phyloP scores from a whole-genome alignment of 1,284 basidiomycete genomes.

The Pseudozyma thailandica region DNA sequence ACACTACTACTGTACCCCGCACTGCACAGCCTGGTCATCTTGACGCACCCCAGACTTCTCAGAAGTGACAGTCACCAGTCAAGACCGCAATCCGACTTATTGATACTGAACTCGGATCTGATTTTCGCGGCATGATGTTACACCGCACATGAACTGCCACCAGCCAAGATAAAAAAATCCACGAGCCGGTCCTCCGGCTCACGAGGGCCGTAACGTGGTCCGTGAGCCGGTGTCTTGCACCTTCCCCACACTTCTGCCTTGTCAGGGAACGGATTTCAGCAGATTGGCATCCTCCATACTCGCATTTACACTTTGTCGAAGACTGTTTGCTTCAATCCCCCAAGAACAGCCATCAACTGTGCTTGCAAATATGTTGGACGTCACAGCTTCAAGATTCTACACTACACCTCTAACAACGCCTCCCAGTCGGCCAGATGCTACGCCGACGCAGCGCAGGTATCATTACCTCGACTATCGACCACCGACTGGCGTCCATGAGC shows the following conservation, averaged over 20 bases:
- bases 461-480: constrained; percentile 57
- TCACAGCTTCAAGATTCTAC: constrained; percentile 51
- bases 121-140: too few relatives aligned
- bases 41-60: too few relatives aligned
- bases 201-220: background rate
- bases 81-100: too few relatives aligned
- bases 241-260: background rate
- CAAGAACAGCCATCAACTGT: background rate
- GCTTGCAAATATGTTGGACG: constrained; percentile 19
- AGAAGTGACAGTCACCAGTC: too few relatives aligned
- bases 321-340: background rate
- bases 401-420: constrained; percentile 49
- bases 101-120: too few relatives aligned
- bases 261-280: too few relatives aligned
- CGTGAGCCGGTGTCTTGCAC: constrained; percentile 4
- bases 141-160: too few relatives aligned
- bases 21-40: too few relatives aligned
- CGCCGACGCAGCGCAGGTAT: constrained; percentile 52
- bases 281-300: background rate
- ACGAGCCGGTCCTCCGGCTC: too few relatives aligned
- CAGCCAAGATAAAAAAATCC: too few relatives aligned
- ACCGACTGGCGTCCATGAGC: constrained; percentile 31
- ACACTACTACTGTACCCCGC: too few relatives aligned
- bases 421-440: constrained; percentile 41
- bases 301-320: background rate